Evolutionary conservation across 352 stramenopile genomes (phyloP), one percentile per base, ranked within the genome.

Genomic region (Blastocystis sp.): DNA sequence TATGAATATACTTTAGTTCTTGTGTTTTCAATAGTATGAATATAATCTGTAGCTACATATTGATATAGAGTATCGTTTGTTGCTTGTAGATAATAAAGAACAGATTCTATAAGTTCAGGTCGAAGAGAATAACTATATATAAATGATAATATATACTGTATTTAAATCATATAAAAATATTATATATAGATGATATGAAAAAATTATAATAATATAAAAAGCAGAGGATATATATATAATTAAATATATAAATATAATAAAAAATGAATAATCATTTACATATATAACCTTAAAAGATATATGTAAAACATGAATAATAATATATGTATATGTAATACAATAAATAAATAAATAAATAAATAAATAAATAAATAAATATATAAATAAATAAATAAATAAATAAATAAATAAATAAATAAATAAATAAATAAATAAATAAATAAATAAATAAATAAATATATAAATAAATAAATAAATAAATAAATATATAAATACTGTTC

Each of bases 81-180:
- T n/a, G n/a, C n/a, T n/a, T n/a, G n/a, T n/a, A n/a, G n/a, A n/a
- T n/a, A n/a, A n/a, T n/a, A n/a, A n/a, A n/a, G n/a, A 2, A 62
- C 41, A 59, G 25, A 94, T 67, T 98, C 88, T 41, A 95, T 80
- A 6, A 96, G 71, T 68, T 98, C 91, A 0, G 91, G 91, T 5
- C 91, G 80, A 30, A 98, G 69, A 0, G 88, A 86, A 48, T 91
- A 88, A 36, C 79, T 62, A 52, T 10, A 11, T 10, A 16, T 25
- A n/a, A n/a, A n/a, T n/a, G n/a, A n/a, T n/a, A n/a, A n/a, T n/a
- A n/a, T n/a, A n/a, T n/a, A n/a, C n/a, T n/a, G n/a, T n/a, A n/a
- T 65, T 36, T 47, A 13, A 16, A 11, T 47, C 11, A 16, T 16
- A 11, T 16, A 47, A 30, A 47, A 32, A 11, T 10, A 11, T 47